Conservation (phyloP, 2,329 filamentous ascomycete genomes). For the Ophiostoma fasciatum region DNA sequence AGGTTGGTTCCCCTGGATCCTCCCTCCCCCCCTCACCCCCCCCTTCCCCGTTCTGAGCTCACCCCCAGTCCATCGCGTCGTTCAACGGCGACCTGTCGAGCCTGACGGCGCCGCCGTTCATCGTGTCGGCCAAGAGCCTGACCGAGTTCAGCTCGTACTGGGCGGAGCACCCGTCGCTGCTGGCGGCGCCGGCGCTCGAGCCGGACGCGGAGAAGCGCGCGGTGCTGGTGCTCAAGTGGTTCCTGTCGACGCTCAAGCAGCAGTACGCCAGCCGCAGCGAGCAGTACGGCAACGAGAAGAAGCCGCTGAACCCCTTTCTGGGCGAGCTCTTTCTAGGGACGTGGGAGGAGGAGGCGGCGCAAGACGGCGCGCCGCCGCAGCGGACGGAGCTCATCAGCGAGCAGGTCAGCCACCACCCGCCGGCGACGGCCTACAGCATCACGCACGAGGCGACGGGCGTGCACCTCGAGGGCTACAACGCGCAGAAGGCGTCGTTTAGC, state of each 20-base stretch:
- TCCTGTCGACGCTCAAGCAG: slow-evolving; percentile 82
- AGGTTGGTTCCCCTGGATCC: slow-evolving; percentile 21
- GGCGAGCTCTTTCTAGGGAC: slow-evolving; percentile 87
- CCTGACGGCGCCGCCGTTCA: slow-evolving; percentile 68
- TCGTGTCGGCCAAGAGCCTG: slow-evolving; percentile 62
- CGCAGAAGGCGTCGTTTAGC: slow-evolving; percentile 88
- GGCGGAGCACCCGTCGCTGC: slow-evolving; percentile 62
- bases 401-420: slow-evolving; percentile 90
- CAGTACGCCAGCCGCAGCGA: slow-evolving; percentile 66
- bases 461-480: slow-evolving; percentile 75
- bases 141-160: slow-evolving; percentile 75
- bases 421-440: slow-evolving; percentile 88
- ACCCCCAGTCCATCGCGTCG: slow-evolving; percentile 51
- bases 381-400: slow-evolving; percentile 80
- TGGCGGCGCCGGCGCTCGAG: slow-evolving; percentile 71
- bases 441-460: slow-evolving; percentile 75
- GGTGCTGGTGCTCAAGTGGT: slow-evolving; percentile 88
- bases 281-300: slow-evolving; percentile 80
- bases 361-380: slow-evolving; percentile 32
- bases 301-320: slow-evolving; percentile 90
- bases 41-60: too few species aligned
- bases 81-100: slow-evolving; percentile 74
- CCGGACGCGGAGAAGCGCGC: slow-evolving; percentile 68
- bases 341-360: slow-evolving; percentile 58
- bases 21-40: background rate